These are phyloP conservation scores for Penicillium silybi DNA, from an alignment of 495 filamentous ascomycete genomes.

Conservation along the genomic window DNA sequence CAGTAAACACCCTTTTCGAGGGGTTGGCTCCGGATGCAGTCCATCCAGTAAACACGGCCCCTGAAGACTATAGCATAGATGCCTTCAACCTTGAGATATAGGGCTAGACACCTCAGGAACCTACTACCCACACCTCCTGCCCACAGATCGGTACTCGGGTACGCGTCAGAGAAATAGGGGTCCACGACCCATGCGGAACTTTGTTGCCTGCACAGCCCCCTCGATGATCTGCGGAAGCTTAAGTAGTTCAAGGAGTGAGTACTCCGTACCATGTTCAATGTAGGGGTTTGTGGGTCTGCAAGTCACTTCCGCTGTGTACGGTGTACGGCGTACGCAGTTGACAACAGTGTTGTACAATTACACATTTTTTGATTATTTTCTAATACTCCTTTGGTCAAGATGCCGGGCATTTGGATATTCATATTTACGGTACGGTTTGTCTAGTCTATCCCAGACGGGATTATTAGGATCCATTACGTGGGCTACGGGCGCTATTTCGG, in stretches of 20 bases:
- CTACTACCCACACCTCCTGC: background rate
- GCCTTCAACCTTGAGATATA: too few species aligned
- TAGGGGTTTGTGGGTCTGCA: background rate
- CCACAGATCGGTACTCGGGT: background rate
- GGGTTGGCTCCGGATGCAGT: too few species aligned
- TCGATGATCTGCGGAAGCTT: slow-evolving; percentile 5
- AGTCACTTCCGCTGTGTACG: too few species aligned
- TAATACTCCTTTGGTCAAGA: too few species aligned
- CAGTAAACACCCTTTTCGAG: too few species aligned
- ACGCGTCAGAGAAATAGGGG: background rate
- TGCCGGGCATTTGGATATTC: too few species aligned
- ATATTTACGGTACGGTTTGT: too few species aligned
- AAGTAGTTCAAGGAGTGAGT: background rate
- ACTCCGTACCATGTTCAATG: background rate
- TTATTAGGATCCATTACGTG: background rate
- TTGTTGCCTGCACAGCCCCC: slow-evolving; percentile 13
- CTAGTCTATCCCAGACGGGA: background rate
- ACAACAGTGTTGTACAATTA: too few species aligned
- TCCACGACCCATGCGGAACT: slow-evolving; percentile 3
- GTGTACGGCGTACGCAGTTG: too few species aligned
- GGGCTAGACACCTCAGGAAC: background rate
- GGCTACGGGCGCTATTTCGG: background rate
- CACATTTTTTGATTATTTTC: too few species aligned
- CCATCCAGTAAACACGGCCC: too few species aligned
- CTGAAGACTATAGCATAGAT: too few species aligned